Base-by-base conservation (phyloP, 257 asterid genomes). In the Knoxia roxburghii region DNA sequence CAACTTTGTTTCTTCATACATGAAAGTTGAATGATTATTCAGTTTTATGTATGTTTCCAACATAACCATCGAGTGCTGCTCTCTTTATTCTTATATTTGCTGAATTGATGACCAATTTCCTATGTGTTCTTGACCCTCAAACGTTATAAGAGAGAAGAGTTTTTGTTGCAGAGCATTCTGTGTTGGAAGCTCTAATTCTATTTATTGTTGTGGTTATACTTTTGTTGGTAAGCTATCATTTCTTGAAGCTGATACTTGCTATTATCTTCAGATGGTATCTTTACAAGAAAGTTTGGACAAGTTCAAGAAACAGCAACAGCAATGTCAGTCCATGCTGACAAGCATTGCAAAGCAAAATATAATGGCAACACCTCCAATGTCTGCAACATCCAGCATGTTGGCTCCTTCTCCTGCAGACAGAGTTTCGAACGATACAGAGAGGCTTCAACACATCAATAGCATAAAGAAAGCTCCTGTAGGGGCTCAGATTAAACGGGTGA, bases 401-500 rank as follows among this genome's bases (percentile, higher is more conserved):
- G 80, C 94, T 76, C 73, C 83, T 70, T 87, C 82, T 41, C 54
- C 85, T 53, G 78, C 83, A 40, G 58, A 85, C 72, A 90, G 88
- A 76, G 90, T 93, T 80, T 93, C 97, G 2, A 85, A 82, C 65
- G 91, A 88, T 68, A 90, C 95, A 1, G 92, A 84, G 62, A 83
- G 95, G 43, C 97, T 93, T 73, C 97, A 88, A 71, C 87, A 84
- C 54, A 90, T 90, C 68, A 85, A 90, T 76, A 93, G 92, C 85
- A 86, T 93, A 66, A 81, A 96, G 81, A 93, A 93, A 80, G 91
- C 87, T 75, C 97, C 99, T 43, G 95, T 85, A 0, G 96, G 99
- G 64, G 86, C 96, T 72, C 99, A 93, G 71, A 93, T 90, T 51
- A 88, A 88, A 74, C 95, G 95, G 71, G 96, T 90, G 21, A 88